phyloP scores from a whole-genome alignment of 2,329 filamentous ascomycete species.

The Botrytis galanthina region DNA sequence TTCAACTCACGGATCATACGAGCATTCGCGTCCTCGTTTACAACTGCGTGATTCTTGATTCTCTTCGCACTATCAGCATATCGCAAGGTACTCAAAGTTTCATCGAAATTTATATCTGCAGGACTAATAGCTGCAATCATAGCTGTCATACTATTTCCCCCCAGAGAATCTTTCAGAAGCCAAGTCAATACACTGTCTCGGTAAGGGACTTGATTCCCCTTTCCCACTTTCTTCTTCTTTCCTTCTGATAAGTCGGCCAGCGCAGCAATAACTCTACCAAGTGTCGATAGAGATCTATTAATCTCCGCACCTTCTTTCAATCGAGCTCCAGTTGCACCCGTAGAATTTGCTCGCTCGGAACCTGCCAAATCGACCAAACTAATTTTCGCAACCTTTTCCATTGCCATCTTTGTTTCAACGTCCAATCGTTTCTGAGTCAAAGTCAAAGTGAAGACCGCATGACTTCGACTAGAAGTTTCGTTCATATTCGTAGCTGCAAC shows the following conservation, averaged over 20 bases:
- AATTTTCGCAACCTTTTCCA: constrained; percentile 97
- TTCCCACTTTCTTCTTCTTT: constrained; percentile 75
- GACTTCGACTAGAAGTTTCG: constrained; percentile 96
- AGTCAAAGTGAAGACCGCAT: constrained; percentile 96
- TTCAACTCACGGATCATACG: constrained; percentile 98
- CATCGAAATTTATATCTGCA: constrained; percentile 98
- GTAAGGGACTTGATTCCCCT: constrained; percentile 79
- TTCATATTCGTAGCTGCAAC: constrained; percentile 99
- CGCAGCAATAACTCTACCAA: constrained; percentile 95
- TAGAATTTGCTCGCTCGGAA: constrained; percentile 95
- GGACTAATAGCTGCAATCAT: constrained; percentile 99
- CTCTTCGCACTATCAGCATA: constrained; percentile 98
- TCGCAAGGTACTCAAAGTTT: constrained; percentile 90
- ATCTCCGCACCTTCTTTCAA: constrained; percentile 98
- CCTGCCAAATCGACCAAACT: constrained; percentile 96
- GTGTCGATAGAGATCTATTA: constrained; percentile 91
- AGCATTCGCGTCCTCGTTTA: constrained; percentile 98
- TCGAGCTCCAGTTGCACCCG: constrained; percentile 89
- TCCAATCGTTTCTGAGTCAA: constrained; percentile 92
- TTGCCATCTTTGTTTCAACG: constrained; percentile 89
- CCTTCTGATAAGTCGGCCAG: constrained; percentile 85
- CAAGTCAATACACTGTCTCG: constrained; percentile 96
- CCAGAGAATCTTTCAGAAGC: constrained; percentile 93
- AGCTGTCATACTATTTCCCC: constrained; percentile 98
- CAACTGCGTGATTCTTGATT: constrained; percentile 99